Conservation (phyloP, 176 grass and related monocot genomes). For the Otatea glauca region DNA sequence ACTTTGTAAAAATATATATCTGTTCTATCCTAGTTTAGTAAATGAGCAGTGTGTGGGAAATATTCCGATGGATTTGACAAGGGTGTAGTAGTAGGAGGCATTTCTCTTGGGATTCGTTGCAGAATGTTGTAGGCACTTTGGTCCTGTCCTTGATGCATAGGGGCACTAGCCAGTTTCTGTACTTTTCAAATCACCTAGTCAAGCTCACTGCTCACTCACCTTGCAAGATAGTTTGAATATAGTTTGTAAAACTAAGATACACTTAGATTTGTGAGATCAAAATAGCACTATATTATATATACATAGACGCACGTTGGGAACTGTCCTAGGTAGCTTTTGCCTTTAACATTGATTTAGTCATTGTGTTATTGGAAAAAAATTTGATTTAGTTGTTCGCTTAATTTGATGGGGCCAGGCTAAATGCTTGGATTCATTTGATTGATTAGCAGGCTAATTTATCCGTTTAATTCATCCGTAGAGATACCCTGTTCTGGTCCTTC, state of each 20-base stretch:
- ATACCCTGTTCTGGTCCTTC: too few species aligned
- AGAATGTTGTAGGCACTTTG: slow-evolving; percentile 35
- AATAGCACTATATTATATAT: too few species aligned
- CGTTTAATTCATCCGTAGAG: too few species aligned
- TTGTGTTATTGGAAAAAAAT: too few species aligned
- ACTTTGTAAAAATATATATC: not conserved
- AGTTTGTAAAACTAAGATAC: not conserved
- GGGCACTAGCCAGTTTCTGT: slow-evolving; percentile 2
- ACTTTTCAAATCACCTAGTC: slow-evolving; percentile 26
- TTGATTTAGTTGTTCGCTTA: too few species aligned
- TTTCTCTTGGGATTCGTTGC: slow-evolving; percentile 59
- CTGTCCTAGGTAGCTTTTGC: not conserved
- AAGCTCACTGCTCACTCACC: not conserved
- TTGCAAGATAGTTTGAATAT: not conserved
- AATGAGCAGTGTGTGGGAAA: slow-evolving; percentile 23
- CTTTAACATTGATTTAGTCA: not conserved
- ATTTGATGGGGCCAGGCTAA: too few species aligned
- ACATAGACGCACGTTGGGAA: too few species aligned
- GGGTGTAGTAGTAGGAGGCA: not conserved
- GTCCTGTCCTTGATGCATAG: not conserved
- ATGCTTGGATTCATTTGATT: too few species aligned
- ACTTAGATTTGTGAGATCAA: not conserved
- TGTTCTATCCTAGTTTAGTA: too few species aligned
- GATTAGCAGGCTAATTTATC: too few species aligned
- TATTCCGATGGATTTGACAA: slow-evolving; percentile 54